Percentiles rank a stretch among this genome's conserved stretches.
These are phyloP conservation scores for Heteromeles arbutifolia DNA, from an alignment of 306 rosid genomes.

Conservation along the genomic window DNA sequence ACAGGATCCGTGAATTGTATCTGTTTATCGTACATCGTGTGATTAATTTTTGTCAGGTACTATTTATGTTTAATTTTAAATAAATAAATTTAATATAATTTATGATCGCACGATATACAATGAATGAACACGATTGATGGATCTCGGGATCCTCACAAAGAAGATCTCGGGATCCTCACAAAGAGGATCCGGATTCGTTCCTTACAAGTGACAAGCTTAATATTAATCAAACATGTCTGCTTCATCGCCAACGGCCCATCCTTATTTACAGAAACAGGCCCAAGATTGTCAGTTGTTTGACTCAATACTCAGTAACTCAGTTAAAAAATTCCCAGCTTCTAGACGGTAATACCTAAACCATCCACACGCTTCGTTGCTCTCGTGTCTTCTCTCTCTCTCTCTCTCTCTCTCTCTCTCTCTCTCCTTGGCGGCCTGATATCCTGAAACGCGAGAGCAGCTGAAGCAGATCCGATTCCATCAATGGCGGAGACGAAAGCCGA, in stretches of 20 bases:
- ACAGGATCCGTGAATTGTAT: too few species aligned
- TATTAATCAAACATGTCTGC: too few species aligned
- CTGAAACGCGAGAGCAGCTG: neutral
- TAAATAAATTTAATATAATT: too few species aligned
- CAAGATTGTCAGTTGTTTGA: neutral
- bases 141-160: too few species aligned
- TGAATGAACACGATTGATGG: fast-evolving
- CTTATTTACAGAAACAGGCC: neutral
- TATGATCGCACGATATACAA: fast-evolving
- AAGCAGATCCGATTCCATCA: conserved; percentile 22
- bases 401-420: neutral
- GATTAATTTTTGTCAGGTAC: too few species aligned
- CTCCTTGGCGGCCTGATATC: conserved; percentile 13
- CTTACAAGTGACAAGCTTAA: too few species aligned
- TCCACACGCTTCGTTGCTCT: neutral
- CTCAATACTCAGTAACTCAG: neutral
- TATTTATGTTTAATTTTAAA: too few species aligned
- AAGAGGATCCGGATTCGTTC: too few species aligned
- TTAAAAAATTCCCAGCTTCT: neutral
- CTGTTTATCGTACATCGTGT: fast-evolving
- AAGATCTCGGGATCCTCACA: too few species aligned
- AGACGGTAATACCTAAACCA: conserved; percentile 1
- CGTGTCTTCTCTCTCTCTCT: neutral
- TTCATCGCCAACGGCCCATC: neutral
- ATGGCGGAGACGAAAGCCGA: conserved; percentile 67